Evolutionary conservation across 306 rosid species (phyloP), one percentile per base, ranked within the genome.

Genomic region (Acacia confusa): DNA sequence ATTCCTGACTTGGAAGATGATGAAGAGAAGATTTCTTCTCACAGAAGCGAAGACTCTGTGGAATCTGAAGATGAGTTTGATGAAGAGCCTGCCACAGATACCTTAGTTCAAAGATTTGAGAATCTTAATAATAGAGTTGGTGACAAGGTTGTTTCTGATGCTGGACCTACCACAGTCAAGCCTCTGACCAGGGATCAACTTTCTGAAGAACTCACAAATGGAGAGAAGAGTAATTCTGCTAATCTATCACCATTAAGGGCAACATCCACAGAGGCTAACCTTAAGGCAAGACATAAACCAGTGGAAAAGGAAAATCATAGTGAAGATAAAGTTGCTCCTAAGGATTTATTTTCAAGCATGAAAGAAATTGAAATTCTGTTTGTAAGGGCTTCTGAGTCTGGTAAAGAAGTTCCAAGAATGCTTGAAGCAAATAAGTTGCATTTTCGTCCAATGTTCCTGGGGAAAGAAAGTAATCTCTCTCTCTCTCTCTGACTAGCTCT

Each of bases 351-450:
- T 85, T 85, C 92, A 71, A 88, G 97, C 84, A 88, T 94, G 83
- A 92, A 86, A 84, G 94, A 92, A 30, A 83, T 94, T 77, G 98
- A 94, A 75, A 12, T 17, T 80, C 91, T 91, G 52, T 94, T 92
- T 78, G 41, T 78, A 63, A 88, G 84, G 86, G 97, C 98, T 68
- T 90, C 94, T 10, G 97, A 94, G 28, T 84, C 94, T 52, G 94
- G 97, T 36, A 87, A 86, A 92, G 98, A 91, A 85, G 91, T 94
- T 85, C 98, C 97, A 27, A 88, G 91, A 85, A 92, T 94, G 98
- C 98, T 92, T 78, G 97, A 91, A 83, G 97, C 98, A 74, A 92
- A 94, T 84, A 92, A 92, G 77, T 86, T 91, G 72, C 94, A 92
- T 71, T 90, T 94, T 55, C 97, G 93, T 80, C 97, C 97, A 48